phyloP scores from a whole-genome alignment of 2,329 filamentous ascomycete genomes.

The Trichophyton rubrum region DNA sequence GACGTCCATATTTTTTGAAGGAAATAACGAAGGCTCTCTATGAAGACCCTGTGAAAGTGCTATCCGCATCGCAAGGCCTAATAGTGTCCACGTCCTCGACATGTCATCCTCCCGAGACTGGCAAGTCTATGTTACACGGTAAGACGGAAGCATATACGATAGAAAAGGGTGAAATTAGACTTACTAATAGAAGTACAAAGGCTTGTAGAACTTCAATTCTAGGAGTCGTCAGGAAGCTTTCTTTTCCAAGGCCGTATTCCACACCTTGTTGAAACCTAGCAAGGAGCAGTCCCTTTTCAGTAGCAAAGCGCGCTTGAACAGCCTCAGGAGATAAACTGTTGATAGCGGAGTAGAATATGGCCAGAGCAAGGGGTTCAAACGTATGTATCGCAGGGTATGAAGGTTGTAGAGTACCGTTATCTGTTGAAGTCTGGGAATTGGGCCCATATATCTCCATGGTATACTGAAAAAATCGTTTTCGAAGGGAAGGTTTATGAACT shows the following conservation, averaged over 20 bases:
- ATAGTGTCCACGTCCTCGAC: slow-evolving; percentile 9
- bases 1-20: slow-evolving; percentile 10
- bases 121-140: slow-evolving; percentile 3
- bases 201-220: not conserved
- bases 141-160: not conserved
- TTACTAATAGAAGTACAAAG: not conserved
- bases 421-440: not conserved
- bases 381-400: not conserved
- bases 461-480: not conserved
- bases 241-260: not conserved
- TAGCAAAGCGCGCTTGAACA: not conserved
- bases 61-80: slow-evolving; percentile 10
- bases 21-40: slow-evolving; percentile 11
- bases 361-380: not conserved
- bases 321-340: not conserved
- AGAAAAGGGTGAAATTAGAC: not conserved
- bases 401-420: not conserved
- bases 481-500: not conserved
- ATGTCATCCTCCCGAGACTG: slow-evolving; percentile 12
- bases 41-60: slow-evolving; percentile 12
- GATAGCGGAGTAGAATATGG: not conserved
- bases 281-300: not conserved
- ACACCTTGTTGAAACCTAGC: not conserved
- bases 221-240: not conserved
- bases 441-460: not conserved